A percentile compares a stretch with the other conserved stretches of the same genome.
These are phyloP conservation scores for Cryptococcus sp. DNA, from an alignment of 1,284 basidiomycete species.

Conservation along the genomic window DNA sequence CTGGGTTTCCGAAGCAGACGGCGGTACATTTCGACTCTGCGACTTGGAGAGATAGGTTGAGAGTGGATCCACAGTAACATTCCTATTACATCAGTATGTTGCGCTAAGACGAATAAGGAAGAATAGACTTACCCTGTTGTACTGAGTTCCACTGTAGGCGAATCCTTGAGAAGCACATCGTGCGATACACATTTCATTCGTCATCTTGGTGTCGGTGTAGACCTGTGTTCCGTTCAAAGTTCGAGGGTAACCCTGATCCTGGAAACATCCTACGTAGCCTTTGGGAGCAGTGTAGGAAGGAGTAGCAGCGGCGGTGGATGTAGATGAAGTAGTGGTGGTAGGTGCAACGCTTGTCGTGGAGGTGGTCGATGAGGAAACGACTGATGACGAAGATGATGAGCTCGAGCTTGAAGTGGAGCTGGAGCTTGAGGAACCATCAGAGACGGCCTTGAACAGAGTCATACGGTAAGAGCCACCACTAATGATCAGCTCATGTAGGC, in stretches of 20 bases:
- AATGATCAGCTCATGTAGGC: no score
- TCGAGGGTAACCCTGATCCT: slow-evolving; percentile 3
- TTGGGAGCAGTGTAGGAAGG: neutral
- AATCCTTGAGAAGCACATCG: slow-evolving; percentile 9
- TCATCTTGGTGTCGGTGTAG: slow-evolving; percentile 1
- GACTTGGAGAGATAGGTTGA: neutral
- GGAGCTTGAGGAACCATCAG: neutral
- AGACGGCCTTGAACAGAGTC: neutral
- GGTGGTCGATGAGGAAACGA: neutral
- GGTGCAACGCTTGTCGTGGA: no score
- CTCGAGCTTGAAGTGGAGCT: no score
- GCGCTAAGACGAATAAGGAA: no score
- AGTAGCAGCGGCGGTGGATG: neutral
- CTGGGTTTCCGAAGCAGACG: no score
- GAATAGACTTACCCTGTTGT: neutral
- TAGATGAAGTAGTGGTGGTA: neutral
- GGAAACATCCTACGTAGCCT: slow-evolving; percentile 2
- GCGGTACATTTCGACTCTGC: neutral
- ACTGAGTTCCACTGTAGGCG: slow-evolving; percentile 13
- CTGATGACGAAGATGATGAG: no score
- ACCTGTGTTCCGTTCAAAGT: slow-evolving; percentile 2
- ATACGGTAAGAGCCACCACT: neutral
- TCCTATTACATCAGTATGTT: neutral
- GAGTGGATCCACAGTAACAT: slow-evolving; percentile 7
- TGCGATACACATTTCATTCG: slow-evolving; percentile 6